Evolutionary conservation across 1,139 yeast genomes (phyloP), one percentile per base, ranked within the genome.

Genomic region (Zhuliangozyma blackwelliae): DNA sequence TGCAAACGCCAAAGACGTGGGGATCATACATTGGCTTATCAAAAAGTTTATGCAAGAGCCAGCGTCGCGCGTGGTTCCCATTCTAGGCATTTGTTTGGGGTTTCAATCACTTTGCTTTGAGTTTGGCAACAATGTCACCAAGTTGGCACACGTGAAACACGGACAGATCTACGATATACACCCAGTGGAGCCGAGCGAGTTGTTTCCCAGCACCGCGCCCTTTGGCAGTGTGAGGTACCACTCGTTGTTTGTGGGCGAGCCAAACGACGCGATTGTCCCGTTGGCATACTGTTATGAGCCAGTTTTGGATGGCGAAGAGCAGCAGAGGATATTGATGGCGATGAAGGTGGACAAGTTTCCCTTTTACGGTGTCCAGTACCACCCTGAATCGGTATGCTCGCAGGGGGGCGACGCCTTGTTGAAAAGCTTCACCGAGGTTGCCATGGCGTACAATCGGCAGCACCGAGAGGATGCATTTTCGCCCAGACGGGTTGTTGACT

Each of bases 351-450:
- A 38, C 0, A 22, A 36, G 0, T 60, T 66, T 22, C 97, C 97
- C 0, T 85, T 84, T 61, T 90, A 72, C 59, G 98, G 96, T 1
- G 97, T 94, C 2, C 99, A 94, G 51, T 94, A 90, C 52, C 99
- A 94, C 52, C 98, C 98, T 0, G 99, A 94, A 53, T 88, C 97
- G 0, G 77, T 92, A 29, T 88, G 96, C 51, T 89, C 97, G 0
- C 64, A 68, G 10, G 54, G 63, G 35, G 98, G 98, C 1, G 68
- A 57, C 3, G 54, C 59, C 7, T 59, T 92, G 39, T 55, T 90
- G 3, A 46, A 49, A 19, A 85, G 84, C 52, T 92, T 92, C 55
- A 74, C 87, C 64, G 27, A 41, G 0, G 45, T 79, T 25, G 87
- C 94, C 0, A 35, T 40, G 1, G 44, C 49, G 1, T 68, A 59